Base-by-base conservation (phyloP, 495 filamentous ascomycete genomes). In the Hypoxylon fuscum region DNA sequence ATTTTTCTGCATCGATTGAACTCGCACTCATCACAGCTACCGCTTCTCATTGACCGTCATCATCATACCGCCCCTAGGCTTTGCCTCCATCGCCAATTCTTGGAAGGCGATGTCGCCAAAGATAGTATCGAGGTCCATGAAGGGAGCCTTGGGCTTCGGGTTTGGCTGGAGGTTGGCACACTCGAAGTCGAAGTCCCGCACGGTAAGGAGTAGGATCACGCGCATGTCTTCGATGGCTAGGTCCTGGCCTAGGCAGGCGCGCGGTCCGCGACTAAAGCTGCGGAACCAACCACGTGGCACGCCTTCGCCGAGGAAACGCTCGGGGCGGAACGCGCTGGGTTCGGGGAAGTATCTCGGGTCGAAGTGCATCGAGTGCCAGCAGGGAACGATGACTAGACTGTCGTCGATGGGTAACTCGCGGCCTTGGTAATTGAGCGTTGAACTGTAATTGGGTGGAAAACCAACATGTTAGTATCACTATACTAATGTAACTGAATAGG, bases 301-400 rank as follows among this genome's bases (percentile, higher is more conserved):
- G n/a, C 35, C 35, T 5, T 14, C 21, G 8, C 41, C 31, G 34
- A 59, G 32, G 45, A 51, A 59, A 3, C 55, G 31, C 12, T 59
- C 55, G 3, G 55, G 55, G n/a, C 14, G 32, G 46, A 51, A 59
- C 21, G 11, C 3, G 17, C 18, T 15, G 10, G 59, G 59, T 1
- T 21, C 14, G 6, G 31, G 32, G 25, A 63, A 57, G 22, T 53
- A 15, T 5, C 21, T 4, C 1, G 59, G 22, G 32, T 62, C 34
- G 43, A 41, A 62, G 23, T 62, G 59, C 64, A 62, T 52, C 32
- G n/a, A 34, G 52, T 37, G 41, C 15, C 5, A 54, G 64, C 3
- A 29, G 45, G 7, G 31, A 4, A 11, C 58, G 58, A 25, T 35
- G 12, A 35, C 32, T 6, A 35, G 11, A 12, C 32, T 10, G 5